Evolutionary conservation across 1,284 basidiomycete genomes (phyloP), one percentile per base, ranked within the genome.

Genomic region (Ustilago curta): DNA sequence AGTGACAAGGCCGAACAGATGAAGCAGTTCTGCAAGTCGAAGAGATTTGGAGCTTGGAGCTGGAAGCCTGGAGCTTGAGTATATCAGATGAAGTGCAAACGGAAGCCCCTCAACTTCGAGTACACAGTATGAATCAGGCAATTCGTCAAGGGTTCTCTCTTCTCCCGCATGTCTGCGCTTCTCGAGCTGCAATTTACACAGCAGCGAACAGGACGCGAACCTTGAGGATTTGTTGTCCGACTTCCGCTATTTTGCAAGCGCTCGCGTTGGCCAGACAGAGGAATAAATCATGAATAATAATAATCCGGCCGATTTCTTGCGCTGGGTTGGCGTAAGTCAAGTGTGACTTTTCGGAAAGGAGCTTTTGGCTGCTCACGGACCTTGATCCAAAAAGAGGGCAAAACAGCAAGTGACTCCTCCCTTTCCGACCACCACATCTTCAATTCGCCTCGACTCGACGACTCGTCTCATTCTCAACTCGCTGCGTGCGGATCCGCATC

Each of bases 61-160:
- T 25, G 16, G 29, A 8, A 31, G 29, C 3, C 6, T 48, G 47
- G 35, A 37, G 35, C 14, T 37, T 37, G 48, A 50, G 32, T 50
- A 4, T 50, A 32, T 35, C 14, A 23, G 48, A 50, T 50, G 48
- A 50, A 50, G 14, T 43, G 14, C 11, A 8, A 19, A 19, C 29
- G 18, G 12, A 49, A 49, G 44, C 44, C 16, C n/a, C n/a, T n/a
- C n/a, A n/a, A n/a, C n/a, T n/a, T n/a, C n/a, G n/a, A n/a, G n/a
- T n/a, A n/a, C n/a, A n/a, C n/a, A 27, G 27, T 27, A 27, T 27
- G 27, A 27, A 27, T 27, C 27, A 45, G 23, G 16, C 44, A n/a
- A 32, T n/a, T 31, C 29, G n/a, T 53, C 42, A 40, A 53, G 52
- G 52, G 52, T 53, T 53, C 50, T 16, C 12, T 25, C 27, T n/a